Conservation (phyloP, 306 rosid genomes). For the Styphnolobium japonicum region DNA sequence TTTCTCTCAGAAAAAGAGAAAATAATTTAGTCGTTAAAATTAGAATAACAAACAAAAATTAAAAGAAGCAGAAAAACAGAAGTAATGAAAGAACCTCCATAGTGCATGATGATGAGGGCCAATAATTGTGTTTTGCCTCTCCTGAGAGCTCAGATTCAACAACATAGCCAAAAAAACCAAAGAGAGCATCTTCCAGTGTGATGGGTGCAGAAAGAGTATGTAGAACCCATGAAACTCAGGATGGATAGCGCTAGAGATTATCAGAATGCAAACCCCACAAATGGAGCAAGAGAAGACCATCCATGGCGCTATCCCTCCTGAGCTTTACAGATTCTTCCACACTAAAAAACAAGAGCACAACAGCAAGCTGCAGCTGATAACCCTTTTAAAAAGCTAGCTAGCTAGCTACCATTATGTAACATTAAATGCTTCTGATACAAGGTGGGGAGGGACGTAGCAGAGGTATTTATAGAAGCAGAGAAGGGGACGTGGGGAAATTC, state of each 20-base stretch:
- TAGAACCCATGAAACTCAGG: constrained; percentile 86
- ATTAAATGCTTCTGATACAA: constrained; percentile 48
- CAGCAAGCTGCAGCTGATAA: background rate
- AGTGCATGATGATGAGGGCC: background rate
- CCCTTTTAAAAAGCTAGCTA: constrained; percentile 13
- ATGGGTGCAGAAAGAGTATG: constrained; percentile 30
- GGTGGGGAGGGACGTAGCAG: constrained; percentile 52
- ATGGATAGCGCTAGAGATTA: constrained; percentile 73
- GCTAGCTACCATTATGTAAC: constrained; percentile 40
- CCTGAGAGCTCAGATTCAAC: background rate
- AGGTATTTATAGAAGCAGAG: constrained; percentile 52
- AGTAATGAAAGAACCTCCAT: constrained; percentile 4
- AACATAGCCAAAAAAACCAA: background rate
- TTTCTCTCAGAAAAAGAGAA: background rate
- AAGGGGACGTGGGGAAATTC: constrained; percentile 24
- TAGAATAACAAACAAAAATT: background rate
- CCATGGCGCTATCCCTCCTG: constrained; percentile 97
- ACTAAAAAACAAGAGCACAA: background rate
- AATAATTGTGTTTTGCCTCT: background rate
- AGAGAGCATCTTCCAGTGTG: background rate
- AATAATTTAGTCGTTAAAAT: background rate
- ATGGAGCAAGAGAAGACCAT: background rate
- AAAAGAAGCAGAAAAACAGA: background rate
- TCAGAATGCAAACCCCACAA: background rate
- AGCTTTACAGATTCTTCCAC: constrained; percentile 69